Percentiles rank a stretch among this genome's conserved stretches.
These are phyloP conservation scores for Pleomassaria siparia DNA, from an alignment of 2,329 filamentous ascomycete species.

Conservation along the genomic window DNA sequence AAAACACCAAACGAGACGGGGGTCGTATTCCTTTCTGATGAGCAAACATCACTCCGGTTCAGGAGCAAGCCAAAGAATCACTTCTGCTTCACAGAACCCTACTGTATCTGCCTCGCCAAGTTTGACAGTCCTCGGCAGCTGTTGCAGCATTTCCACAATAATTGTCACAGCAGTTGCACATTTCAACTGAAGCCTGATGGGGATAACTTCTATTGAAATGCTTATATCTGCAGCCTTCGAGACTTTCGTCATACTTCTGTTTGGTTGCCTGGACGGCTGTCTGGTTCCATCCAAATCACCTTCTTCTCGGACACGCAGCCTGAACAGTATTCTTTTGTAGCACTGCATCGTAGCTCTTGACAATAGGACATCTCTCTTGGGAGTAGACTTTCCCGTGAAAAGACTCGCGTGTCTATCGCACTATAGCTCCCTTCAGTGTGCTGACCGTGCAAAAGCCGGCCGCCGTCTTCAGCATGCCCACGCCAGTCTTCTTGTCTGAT, in stretches of 20 bases:
- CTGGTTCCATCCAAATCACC: not conserved
- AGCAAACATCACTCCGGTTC: no score
- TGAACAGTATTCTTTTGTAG: no score
- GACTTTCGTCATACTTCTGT: not conserved
- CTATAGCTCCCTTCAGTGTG: conserved; percentile 75
- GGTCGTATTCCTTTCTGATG: no score
- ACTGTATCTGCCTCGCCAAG: no score
- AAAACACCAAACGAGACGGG: no score
- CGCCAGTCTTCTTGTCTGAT: conserved; percentile 55
- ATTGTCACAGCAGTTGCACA: not conserved
- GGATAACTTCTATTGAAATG: not conserved
- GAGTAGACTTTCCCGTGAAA: not conserved
- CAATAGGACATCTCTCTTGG: not conserved
- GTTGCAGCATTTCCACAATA: no score
- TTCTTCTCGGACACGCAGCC: no score
- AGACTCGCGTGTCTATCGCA: conserved; percentile 63
- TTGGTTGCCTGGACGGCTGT: not conserved
- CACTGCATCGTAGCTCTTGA: not conserved
- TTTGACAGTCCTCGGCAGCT: no score
- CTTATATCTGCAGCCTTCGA: not conserved
- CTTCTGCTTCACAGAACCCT: no score
- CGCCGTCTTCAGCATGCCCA: conserved; percentile 71
- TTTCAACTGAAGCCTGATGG: not conserved
- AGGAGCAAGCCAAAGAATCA: no score
- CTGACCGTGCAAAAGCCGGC: conserved; percentile 83